These are phyloP conservation scores for Trichophyton schoenleinii DNA, from an alignment of 2,329 filamentous ascomycete genomes.

Conservation along the genomic window DNA sequence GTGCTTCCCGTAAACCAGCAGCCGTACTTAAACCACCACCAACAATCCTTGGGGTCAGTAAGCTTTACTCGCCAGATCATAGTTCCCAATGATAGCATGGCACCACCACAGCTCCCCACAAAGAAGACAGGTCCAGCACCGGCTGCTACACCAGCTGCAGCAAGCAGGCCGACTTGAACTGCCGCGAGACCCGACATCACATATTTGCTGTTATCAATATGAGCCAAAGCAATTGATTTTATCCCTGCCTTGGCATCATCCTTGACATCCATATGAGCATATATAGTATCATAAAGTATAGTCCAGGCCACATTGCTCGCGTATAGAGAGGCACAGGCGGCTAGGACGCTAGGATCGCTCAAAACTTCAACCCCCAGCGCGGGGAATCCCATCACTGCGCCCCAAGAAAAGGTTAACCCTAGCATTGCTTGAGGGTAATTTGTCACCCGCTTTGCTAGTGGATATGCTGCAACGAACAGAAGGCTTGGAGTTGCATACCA, in stretches of 20 bases:
- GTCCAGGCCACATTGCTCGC: slow-evolving; percentile 39
- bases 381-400: slow-evolving; percentile 37
- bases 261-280: slow-evolving; percentile 41
- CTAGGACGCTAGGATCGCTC: slow-evolving; percentile 24
- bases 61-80: slow-evolving; percentile 50
- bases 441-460: slow-evolving; percentile 41
- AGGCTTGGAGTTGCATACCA: slow-evolving; percentile 34
- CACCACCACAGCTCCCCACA: slow-evolving; percentile 45
- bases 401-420: slow-evolving; percentile 41
- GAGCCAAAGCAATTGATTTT: slow-evolving; percentile 39
- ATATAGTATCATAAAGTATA: slow-evolving; percentile 40
- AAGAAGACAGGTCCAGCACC: slow-evolving; percentile 49
- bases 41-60: slow-evolving; percentile 46
- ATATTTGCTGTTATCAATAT: slow-evolving; percentile 36
- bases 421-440: slow-evolving; percentile 42
- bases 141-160: slow-evolving; percentile 32
- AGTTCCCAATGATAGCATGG: slow-evolving; percentile 40
- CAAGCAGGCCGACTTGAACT: slow-evolving; percentile 32
- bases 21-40: slow-evolving; percentile 54
- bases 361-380: slow-evolving; percentile 36
- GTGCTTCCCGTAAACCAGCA: slow-evolving; percentile 50
- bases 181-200: slow-evolving; percentile 31
- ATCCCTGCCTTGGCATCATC: slow-evolving; percentile 40
- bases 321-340: slow-evolving; percentile 32
- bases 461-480: slow-evolving; percentile 36